Evolutionary conservation across 805 yeast genomes (phyloP).

Genomic region (Ogataea zsoltii): DNA sequence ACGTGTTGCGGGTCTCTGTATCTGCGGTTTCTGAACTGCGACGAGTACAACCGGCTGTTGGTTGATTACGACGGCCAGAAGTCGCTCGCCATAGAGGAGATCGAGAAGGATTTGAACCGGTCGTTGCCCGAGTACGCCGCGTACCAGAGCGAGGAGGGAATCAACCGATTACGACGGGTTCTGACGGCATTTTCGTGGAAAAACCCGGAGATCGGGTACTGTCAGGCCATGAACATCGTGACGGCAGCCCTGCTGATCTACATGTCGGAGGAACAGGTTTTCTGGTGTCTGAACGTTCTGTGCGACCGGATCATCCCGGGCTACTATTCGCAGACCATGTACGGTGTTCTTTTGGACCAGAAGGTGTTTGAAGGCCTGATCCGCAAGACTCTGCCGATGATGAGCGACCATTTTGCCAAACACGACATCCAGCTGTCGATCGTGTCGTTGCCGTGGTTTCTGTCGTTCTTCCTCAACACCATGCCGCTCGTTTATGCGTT

Average conservation of each 20-base stretch:
- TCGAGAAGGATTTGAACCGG: conserved; percentile 92
- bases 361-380: conserved; percentile 89
- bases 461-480: conserved; percentile 83
- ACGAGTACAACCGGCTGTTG: conserved; percentile 59
- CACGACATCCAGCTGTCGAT: conserved; percentile 90
- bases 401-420: conserved; percentile 78
- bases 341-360: conserved; percentile 93
- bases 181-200: conserved; percentile 95
- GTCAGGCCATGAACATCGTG: conserved; percentile 98
- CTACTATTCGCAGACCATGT: conserved; percentile 95
- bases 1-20: conserved; percentile 84
- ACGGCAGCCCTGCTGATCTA: conserved; percentile 75
- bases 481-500: conserved; percentile 96
- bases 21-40: conserved; percentile 60
- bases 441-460: conserved; percentile 94
- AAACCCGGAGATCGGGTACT: conserved; percentile 95
- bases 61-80: conserved; percentile 59
- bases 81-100: conserved; percentile 91
- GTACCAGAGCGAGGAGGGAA: conserved; percentile 85
- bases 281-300: conserved; percentile 81
- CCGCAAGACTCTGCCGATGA: conserved; percentile 81
- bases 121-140: conserved; percentile 96
- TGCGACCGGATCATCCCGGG: conserved; percentile 92
- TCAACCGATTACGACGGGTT: conserved; percentile 79
- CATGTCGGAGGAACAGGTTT: conserved; percentile 97